phyloP scores from a whole-genome alignment of 768 basidiomycete genomes.

The Dioszegia hungarica region DNA sequence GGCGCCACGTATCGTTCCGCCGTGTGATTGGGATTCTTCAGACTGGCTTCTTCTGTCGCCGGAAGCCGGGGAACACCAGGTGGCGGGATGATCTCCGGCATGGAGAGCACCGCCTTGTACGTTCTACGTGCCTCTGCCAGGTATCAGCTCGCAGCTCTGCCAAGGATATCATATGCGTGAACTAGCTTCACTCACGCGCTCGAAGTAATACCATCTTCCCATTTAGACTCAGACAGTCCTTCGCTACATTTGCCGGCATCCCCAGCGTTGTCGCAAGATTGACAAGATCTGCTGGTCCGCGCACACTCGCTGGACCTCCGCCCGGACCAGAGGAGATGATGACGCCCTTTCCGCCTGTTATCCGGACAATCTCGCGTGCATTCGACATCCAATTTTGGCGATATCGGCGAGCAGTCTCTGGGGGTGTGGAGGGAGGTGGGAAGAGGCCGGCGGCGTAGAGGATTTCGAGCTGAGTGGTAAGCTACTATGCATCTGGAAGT shows the following conservation, averaged over 20 bases:
- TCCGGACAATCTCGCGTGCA: slow-evolving; percentile 43
- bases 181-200: slow-evolving; percentile 44
- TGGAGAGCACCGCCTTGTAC: slow-evolving; percentile 40
- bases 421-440: slow-evolving; percentile 18
- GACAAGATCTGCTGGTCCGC: slow-evolving; percentile 44
- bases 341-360: slow-evolving; percentile 43
- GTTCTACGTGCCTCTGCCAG: slow-evolving; percentile 39
- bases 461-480: slow-evolving; percentile 40
- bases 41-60: no score
- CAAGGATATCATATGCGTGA: background rate
- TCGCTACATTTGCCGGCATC: slow-evolving; percentile 48
- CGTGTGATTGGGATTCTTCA: no score
- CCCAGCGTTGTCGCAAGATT: slow-evolving; percentile 45
- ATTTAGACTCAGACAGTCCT: slow-evolving; percentile 34
- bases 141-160: background rate
- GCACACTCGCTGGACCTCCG: slow-evolving; percentile 19
- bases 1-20: no score
- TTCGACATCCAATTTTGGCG: slow-evolving; percentile 48
- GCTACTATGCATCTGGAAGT: no score
- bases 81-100: slow-evolving; percentile 29
- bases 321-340: slow-evolving; percentile 42
- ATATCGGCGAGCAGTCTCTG: slow-evolving; percentile 21
- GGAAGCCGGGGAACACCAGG: no score
- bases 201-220: slow-evolving; percentile 36
- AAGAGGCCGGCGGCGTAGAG: slow-evolving; percentile 40